phyloP scores from a whole-genome alignment of 345 rosid genomes.

The Cochlearia excelsa region DNA sequence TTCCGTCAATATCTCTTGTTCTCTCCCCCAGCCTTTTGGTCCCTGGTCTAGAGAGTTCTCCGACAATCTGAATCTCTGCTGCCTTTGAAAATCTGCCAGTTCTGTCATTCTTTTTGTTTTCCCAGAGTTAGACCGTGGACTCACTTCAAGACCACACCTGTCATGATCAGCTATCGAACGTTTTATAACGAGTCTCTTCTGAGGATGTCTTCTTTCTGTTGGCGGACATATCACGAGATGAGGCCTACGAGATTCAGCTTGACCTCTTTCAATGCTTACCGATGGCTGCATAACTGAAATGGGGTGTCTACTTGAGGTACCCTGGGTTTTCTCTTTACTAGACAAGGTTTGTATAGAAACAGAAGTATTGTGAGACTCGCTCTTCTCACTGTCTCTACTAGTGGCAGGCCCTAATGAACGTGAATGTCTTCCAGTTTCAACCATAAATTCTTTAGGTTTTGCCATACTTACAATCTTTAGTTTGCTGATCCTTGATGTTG shows the following conservation, averaged over 20 bases:
- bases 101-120: conserved; percentile 84
- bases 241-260: conserved; percentile 62
- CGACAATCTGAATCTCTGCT: conserved; percentile 38
- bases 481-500: conserved; percentile 58
- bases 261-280: conserved; percentile 48
- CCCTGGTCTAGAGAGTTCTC: conserved; percentile 54
- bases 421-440: conserved; percentile 51
- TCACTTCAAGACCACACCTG: conserved; percentile 65
- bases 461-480: conserved; percentile 66
- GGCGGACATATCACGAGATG: conserved; percentile 85
- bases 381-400: conserved; percentile 12
- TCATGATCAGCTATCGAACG: conserved; percentile 66
- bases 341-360: conserved; percentile 54
- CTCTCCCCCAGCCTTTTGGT: conserved; percentile 68
- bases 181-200: conserved; percentile 73
- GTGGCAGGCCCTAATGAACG: conserved; percentile 51
- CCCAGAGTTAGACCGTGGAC: conserved; percentile 55
- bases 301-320: conserved; percentile 53
- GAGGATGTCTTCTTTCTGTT: conserved; percentile 60
- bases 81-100: conserved; percentile 63
- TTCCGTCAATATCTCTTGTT: conserved; percentile 66
- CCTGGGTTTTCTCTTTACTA: conserved; percentile 48
- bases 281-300: conserved; percentile 58
- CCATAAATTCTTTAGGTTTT: conserved; percentile 52
- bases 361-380: conserved; percentile 57